Evolutionary conservation across 2,329 filamentous ascomycete genomes (phyloP).

Genomic region (Chrysoporthe cubensis): DNA sequence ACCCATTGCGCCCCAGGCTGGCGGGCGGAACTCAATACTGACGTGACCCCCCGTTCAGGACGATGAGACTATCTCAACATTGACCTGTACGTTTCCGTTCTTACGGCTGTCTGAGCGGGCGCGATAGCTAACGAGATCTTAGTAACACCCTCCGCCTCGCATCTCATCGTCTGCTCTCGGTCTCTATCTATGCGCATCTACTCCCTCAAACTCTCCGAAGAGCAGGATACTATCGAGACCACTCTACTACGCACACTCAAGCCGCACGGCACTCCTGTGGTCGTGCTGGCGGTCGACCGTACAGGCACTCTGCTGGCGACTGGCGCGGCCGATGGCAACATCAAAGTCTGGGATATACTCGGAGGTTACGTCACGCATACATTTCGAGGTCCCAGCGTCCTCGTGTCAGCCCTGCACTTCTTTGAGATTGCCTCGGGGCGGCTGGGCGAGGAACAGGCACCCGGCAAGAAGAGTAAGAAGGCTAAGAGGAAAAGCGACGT

Average conservation of each 20-base stretch:
- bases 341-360: constrained; percentile 95
- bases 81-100: constrained; percentile 55
- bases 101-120: not conserved
- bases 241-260: constrained; percentile 81
- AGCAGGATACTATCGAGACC: constrained; percentile 62
- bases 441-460: constrained; percentile 47
- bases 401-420: constrained; percentile 89
- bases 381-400: constrained; percentile 88
- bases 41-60: constrained; percentile 53
- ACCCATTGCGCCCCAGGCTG: constrained; percentile 17
- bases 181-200: constrained; percentile 97
- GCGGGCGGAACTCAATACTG: not conserved
- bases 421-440: constrained; percentile 70
- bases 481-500: constrained; percentile 50
- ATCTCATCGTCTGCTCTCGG: constrained; percentile 88
- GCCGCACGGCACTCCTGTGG: constrained; percentile 86
- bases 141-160: constrained; percentile 88
- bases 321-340: constrained; percentile 87
- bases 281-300: constrained; percentile 81
- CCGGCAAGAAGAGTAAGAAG: constrained; percentile 43
- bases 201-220: constrained; percentile 64
- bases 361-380: constrained; percentile 93
- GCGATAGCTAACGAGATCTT: constrained; percentile 30
- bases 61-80: constrained; percentile 77
- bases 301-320: constrained; percentile 91